Evolutionary conservation across 371 early-diverging fungal genomes (phyloP).

Genomic region (Coemansia sp.): DNA sequence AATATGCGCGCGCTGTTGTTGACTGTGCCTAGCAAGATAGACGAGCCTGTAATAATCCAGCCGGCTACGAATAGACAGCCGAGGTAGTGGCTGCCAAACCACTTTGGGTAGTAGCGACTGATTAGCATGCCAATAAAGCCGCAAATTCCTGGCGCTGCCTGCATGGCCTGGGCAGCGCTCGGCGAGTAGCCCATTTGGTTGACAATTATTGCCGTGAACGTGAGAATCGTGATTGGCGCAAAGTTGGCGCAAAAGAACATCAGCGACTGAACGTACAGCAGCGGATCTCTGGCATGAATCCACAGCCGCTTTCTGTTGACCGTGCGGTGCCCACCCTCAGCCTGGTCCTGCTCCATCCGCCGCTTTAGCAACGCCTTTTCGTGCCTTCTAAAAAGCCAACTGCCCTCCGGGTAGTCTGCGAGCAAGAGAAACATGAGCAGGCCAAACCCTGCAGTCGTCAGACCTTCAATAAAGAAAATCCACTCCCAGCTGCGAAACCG

Average conservation of each 20-base stretch:
- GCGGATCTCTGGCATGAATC: conserved; percentile 27
- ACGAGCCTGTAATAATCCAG: conserved; percentile 29
- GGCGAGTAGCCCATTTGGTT: conserved; percentile 62
- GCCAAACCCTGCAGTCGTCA: conserved; percentile 66
- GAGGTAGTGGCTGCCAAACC: conserved; percentile 33
- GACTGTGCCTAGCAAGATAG: conserved; percentile 26
- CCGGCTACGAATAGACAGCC: conserved; percentile 29
- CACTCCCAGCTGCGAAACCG: conserved; percentile 60
- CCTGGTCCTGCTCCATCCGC: conserved; percentile 54
- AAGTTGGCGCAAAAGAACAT: conserved; percentile 33
- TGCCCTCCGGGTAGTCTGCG: conserved; percentile 71
- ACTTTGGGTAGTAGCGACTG: conserved; percentile 32
- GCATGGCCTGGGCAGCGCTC: conserved; percentile 43
- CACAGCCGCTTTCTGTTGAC: conserved; percentile 17
- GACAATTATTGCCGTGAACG: conserved; percentile 75
- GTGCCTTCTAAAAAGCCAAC: conserved; percentile 57
- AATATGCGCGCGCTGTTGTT: conserved; percentile 47
- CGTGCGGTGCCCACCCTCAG: conserved; percentile 55
- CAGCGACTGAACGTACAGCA: conserved; percentile 38
- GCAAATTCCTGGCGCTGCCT: conserved; percentile 38
- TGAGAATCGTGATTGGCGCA: conserved; percentile 67
- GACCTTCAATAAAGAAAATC: conserved; percentile 74
- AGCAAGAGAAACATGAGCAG: conserved; percentile 60
- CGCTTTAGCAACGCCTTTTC: conserved; percentile 60
- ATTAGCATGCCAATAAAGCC: conserved; percentile 30